These are phyloP conservation scores for Croton laevigatus DNA, from an alignment of 441 rosid genomes.

Conservation along the genomic window DNA sequence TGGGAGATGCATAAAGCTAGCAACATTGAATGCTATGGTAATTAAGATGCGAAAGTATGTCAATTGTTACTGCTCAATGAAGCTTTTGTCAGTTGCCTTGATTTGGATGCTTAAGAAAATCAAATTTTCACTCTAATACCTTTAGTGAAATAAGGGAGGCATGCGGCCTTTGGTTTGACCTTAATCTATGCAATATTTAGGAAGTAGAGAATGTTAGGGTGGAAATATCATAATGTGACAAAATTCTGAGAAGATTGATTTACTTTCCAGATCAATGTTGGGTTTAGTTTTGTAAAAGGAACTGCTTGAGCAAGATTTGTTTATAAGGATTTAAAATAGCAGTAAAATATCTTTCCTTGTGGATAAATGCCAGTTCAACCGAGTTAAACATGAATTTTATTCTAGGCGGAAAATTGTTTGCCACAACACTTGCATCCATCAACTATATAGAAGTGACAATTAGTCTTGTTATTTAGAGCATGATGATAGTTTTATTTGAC, in stretches of 20 bases:
- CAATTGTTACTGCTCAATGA: slow-evolving; percentile 2
- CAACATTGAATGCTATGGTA: background rate
- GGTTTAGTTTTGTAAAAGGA: background rate
- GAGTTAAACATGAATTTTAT: background rate
- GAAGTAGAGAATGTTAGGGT: background rate
- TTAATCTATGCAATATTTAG: background rate
- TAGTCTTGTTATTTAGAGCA: slow-evolving; percentile 1
- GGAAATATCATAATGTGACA: background rate
- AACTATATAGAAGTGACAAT: background rate
- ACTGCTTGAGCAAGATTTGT: background rate
- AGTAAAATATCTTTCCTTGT: background rate
- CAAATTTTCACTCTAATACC: background rate
- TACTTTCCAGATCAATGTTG: background rate
- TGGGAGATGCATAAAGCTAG: background rate
- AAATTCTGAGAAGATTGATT: background rate
- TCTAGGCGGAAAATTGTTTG: background rate
- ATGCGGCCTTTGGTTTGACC: background rate
- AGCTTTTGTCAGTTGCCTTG: background rate
- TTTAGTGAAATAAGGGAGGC: background rate
- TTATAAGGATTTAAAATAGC: background rate
- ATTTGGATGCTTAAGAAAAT: background rate
- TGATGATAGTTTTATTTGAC: background rate
- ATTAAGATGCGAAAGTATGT: background rate
- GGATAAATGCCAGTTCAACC: background rate
- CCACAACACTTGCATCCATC: background rate